Percentiles rank a stretch among this genome's conserved stretches.
Evolutionary conservation across 2,329 filamentous ascomycete genomes (phyloP).

Genomic region (Monosporascus ibericus): DNA sequence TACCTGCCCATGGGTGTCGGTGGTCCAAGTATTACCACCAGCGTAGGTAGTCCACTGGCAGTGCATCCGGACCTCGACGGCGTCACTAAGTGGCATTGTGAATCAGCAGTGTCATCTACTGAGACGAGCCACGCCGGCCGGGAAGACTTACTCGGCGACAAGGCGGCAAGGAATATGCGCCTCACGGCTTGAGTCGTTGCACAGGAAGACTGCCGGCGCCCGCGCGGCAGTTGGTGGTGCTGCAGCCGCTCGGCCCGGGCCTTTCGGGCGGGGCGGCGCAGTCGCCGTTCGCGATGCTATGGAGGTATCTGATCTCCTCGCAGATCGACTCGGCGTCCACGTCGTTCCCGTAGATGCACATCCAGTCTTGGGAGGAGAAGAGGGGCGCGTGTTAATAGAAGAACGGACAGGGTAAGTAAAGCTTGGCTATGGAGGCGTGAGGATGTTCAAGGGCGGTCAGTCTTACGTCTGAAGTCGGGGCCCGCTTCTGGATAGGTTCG

Average conservation of each 20-base stretch:
- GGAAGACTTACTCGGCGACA: constrained; percentile 5
- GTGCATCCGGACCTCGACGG: constrained; percentile 11
- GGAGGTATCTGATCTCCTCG: constrained; percentile 6
- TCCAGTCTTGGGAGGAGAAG: constrained; percentile 4
- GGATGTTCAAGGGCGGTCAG: neutral
- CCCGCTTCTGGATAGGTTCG: constrained; percentile 5
- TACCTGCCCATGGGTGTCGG: constrained; percentile 9
- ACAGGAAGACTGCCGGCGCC: constrained; percentile 8
- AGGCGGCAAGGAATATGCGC: constrained; percentile 3
- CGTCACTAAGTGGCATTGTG: constrained; percentile 3
- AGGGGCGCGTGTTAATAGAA: neutral
- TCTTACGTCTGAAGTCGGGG: constrained; percentile 9
- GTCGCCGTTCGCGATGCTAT: constrained; percentile 10
- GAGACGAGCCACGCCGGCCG: neutral
- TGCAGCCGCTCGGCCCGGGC: neutral
- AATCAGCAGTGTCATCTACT: neutral
- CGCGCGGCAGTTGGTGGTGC: constrained; percentile 3
- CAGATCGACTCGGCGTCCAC: constrained; percentile 8
- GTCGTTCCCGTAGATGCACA: constrained; percentile 9
- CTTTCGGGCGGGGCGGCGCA: constrained; percentile 7
- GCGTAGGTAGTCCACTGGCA: constrained; percentile 9
- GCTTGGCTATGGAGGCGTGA: neutral
- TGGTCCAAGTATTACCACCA: constrained; percentile 5
- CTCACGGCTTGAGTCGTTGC: constrained; percentile 6
- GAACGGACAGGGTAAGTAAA: neutral